Percentiles rank a stretch among this genome's conserved stretches.
Conservation (phyloP, 1,139 yeast species). For the Hemisphaericaspora xylanilytica region DNA sequence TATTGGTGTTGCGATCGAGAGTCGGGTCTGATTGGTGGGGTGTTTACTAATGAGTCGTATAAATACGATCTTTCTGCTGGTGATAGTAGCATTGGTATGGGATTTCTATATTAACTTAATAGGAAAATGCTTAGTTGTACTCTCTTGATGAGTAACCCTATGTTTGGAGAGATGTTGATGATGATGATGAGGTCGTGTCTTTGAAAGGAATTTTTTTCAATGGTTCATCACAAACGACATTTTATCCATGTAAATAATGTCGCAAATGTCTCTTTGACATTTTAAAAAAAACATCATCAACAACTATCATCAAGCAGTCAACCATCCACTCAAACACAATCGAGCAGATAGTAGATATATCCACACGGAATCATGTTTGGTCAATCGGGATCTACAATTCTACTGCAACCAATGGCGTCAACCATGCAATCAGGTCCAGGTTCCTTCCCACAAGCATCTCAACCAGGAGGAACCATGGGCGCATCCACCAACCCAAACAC, state of each 20-base stretch:
- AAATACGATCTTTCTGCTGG: conserved; percentile 84
- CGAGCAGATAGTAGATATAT: neutral
- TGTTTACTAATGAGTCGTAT: conserved; percentile 62
- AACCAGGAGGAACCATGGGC: neutral
- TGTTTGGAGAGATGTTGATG: too few relatives aligned
- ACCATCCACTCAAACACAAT: neutral
- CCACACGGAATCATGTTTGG: neutral
- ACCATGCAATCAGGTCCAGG: too few relatives aligned
- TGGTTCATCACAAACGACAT: neutral
- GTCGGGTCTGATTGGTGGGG: conserved; percentile 77
- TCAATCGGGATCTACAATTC: neutral
- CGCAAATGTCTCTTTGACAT: too few relatives aligned
- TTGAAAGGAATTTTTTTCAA: neutral
- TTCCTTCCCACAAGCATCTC: neutral
- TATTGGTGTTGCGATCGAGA: conserved; percentile 71
- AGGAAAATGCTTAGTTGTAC: too few relatives aligned
- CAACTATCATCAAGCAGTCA: neutral
- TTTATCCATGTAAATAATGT: too few relatives aligned
- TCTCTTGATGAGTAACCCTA: too few relatives aligned
- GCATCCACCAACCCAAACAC: neutral
- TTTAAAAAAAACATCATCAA: neutral
- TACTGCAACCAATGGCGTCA: neutral
- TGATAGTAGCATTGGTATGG: conserved; percentile 68
- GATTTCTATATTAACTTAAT: too few relatives aligned
- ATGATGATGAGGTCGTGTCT: neutral